Percentiles rank a stretch among this genome's conserved stretches.
Evolutionary conservation across 1,284 basidiomycete genomes (phyloP).

Genomic region (Apiotrichum gracile): DNA sequence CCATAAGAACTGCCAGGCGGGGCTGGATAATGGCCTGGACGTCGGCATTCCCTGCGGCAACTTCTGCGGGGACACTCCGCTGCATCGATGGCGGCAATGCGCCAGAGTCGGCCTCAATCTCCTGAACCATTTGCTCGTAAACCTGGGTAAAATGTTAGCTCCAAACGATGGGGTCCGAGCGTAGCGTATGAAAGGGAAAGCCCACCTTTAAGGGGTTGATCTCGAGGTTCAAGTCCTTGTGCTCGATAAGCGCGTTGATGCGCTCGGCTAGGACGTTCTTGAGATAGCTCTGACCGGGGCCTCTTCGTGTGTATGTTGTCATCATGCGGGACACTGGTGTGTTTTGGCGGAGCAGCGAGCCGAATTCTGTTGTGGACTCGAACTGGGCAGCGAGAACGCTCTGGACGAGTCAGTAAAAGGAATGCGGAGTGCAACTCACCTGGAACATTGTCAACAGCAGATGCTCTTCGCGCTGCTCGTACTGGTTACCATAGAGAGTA

Average conservation of each 20-base stretch:
- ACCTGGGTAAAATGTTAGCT: slow-evolving; percentile 53
- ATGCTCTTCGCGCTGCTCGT: slow-evolving; percentile 97
- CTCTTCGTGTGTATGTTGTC: slow-evolving; percentile 97
- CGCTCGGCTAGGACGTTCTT: slow-evolving; percentile 94
- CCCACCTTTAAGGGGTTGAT: slow-evolving; percentile 93
- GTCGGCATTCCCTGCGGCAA: slow-evolving; percentile 85
- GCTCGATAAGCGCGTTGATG: slow-evolving; percentile 96
- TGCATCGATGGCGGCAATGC: slow-evolving; percentile 82
- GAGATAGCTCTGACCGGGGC: slow-evolving; percentile 94
- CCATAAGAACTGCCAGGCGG: slow-evolving; percentile 94
- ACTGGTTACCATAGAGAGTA: slow-evolving; percentile 98
- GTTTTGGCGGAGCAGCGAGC: slow-evolving; percentile 92
- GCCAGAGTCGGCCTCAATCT: slow-evolving; percentile 95
- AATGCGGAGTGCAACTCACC: slow-evolving; percentile 38
- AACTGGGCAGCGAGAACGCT: slow-evolving; percentile 97
- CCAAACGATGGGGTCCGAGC: background rate
- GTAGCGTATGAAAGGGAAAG: background rate
- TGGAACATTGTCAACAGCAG: slow-evolving; percentile 96
- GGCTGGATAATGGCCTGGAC: slow-evolving; percentile 97
- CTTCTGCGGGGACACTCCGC: slow-evolving; percentile 83
- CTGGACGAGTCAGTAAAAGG: slow-evolving; percentile 45
- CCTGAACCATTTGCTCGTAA: slow-evolving; percentile 97
- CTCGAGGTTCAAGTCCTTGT: slow-evolving; percentile 96
- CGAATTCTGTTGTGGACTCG: slow-evolving; percentile 96
- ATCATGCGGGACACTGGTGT: slow-evolving; percentile 99